Conservation (phyloP, 768 basidiomycete species). For the Serendipita sp. region DNA sequence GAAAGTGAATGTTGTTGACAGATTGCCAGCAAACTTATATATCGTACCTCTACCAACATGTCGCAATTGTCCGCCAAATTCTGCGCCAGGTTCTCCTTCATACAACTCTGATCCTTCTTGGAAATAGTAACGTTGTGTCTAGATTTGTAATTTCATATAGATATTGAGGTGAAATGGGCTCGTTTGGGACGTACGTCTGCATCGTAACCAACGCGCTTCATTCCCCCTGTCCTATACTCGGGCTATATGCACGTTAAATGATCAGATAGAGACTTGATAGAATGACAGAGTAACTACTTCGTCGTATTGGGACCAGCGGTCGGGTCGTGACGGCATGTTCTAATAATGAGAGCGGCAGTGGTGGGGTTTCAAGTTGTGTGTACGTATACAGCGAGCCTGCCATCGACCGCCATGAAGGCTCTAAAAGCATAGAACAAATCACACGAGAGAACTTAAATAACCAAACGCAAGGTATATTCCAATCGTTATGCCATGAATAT, state of each 20-base stretch:
- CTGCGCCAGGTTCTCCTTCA: not conserved
- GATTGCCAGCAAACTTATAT: not conserved
- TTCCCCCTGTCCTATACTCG: not conserved
- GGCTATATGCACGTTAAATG: not conserved
- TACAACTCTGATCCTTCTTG: conserved; percentile 2
- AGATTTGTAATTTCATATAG: not conserved
- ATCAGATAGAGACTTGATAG: not conserved
- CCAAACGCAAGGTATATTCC: too few relatives aligned
- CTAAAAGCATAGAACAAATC: too few relatives aligned
- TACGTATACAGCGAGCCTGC: not conserved
- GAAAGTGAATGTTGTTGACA: not conserved
- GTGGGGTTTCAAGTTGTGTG: not conserved
- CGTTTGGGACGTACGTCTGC: not conserved
- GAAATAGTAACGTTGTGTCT: conserved; percentile 1
- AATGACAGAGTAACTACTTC: not conserved
- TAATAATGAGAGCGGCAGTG: not conserved
- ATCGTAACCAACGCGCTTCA: not conserved
- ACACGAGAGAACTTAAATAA: too few relatives aligned
- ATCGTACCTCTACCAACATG: not conserved
- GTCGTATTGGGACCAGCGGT: conserved; percentile 3
- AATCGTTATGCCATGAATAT: too few relatives aligned
- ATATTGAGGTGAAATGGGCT: not conserved
- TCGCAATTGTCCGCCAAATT: not conserved
- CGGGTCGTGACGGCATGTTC: not conserved
- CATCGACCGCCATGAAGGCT: too few relatives aligned